phyloP scores from a whole-genome alignment of 2,329 filamentous ascomycete species.

The Periglandula ipomoeae region DNA sequence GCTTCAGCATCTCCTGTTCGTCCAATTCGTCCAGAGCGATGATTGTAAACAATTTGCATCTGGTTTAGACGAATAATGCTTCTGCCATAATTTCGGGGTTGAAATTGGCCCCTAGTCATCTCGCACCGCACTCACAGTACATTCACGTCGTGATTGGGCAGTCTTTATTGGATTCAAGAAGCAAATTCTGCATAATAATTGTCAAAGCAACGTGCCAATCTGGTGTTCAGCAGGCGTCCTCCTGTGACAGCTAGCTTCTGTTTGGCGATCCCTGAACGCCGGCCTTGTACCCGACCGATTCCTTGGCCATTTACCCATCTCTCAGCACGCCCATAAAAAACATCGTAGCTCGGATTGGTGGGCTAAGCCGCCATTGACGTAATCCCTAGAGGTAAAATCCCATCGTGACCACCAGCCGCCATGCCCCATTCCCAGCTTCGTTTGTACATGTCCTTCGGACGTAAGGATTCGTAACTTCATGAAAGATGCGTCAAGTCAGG shows the following conservation, averaged over 20 bases:
- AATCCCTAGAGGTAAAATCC: slow-evolving; percentile 16
- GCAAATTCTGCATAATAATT: slow-evolving; percentile 18
- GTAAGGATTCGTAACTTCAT: slow-evolving; percentile 28
- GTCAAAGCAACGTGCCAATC: slow-evolving; percentile 16
- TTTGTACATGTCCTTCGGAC: slow-evolving; percentile 16
- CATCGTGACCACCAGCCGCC: slow-evolving; percentile 6
- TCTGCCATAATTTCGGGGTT: too few relatives aligned
- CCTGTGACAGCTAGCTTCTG: slow-evolving; percentile 18
- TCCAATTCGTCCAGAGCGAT: too few relatives aligned
- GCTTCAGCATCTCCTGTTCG: too few relatives aligned
- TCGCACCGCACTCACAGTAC: too few relatives aligned
- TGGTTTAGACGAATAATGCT: too few relatives aligned
- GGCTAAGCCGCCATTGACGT: slow-evolving; percentile 5
- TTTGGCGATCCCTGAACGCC: slow-evolving; percentile 19
- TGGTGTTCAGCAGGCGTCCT: slow-evolving; percentile 16
- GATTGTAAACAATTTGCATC: too few relatives aligned
- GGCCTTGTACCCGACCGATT: slow-evolving; percentile 21
- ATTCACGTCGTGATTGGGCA: not conserved
- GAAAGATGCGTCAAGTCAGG: slow-evolving; percentile 42
- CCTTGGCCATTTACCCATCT: slow-evolving; percentile 23
- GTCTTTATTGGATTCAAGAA: slow-evolving; percentile 4
- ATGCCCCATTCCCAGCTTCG: slow-evolving; percentile 14
- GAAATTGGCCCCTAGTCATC: too few relatives aligned
- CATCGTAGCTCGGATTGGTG: slow-evolving; percentile 10
- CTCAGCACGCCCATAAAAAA: slow-evolving; percentile 19